phyloP scores from a whole-genome alignment of 2,329 filamentous ascomycete species.

The Penicillium sp. region DNA sequence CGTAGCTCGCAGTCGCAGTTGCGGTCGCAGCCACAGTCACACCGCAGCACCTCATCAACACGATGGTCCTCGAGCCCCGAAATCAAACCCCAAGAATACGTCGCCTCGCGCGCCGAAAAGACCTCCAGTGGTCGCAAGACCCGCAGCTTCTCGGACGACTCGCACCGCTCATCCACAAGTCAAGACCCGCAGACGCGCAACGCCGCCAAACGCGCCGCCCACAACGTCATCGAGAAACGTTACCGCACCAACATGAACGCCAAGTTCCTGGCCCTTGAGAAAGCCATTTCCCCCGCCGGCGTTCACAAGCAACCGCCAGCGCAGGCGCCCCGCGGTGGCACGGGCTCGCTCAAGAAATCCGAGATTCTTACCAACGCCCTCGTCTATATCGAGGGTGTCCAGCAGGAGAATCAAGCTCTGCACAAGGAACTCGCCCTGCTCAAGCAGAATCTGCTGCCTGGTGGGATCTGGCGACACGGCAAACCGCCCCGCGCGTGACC shows the following conservation, averaged over 20 bases:
- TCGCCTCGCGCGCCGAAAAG: slow-evolving; percentile 15
- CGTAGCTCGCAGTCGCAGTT: slow-evolving; percentile 10
- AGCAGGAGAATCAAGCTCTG: slow-evolving; percentile 34
- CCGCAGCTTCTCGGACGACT: slow-evolving; percentile 29
- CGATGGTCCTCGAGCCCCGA: slow-evolving; percentile 32
- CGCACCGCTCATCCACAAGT: slow-evolving; percentile 19
- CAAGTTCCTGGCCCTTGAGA: slow-evolving; percentile 41
- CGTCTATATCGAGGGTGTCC: slow-evolving; percentile 36
- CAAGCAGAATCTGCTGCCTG: slow-evolving; percentile 29
- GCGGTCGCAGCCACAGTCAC: no score
- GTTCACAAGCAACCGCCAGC: slow-evolving; percentile 17
- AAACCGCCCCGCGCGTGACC: slow-evolving; percentile 16
- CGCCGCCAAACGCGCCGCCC: slow-evolving; percentile 41
- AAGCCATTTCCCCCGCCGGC: slow-evolving; percentile 32
- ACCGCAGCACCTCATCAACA: slow-evolving; percentile 14
- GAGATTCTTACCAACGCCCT: slow-evolving; percentile 40
- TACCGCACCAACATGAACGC: slow-evolving; percentile 46
- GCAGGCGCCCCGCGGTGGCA: slow-evolving; percentile 22
- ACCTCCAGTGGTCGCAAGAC: slow-evolving; percentile 21
- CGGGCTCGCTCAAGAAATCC: slow-evolving; percentile 38
- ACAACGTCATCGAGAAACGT: slow-evolving; percentile 44
- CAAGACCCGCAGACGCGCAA: slow-evolving; percentile 29
- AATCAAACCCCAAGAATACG: slow-evolving; percentile 26
- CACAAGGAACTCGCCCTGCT: slow-evolving; percentile 34
- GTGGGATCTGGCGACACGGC: slow-evolving; percentile 24